phyloP scores from a whole-genome alignment of 345 rosid genomes.

The Aegle marmelos region DNA sequence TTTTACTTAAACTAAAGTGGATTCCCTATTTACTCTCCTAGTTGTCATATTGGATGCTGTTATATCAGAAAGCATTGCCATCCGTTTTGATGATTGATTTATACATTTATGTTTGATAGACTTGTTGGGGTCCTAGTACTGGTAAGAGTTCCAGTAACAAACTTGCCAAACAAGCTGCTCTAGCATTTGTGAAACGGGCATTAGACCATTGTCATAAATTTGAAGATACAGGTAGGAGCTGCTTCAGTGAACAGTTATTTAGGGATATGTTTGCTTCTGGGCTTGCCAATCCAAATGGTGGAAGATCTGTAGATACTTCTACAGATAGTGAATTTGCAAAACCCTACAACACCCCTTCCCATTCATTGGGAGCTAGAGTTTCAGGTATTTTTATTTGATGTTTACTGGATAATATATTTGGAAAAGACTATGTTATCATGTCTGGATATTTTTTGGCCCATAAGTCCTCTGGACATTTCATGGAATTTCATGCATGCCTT shows the following conservation, averaged over 20 bases:
- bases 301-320: constrained; percentile 36
- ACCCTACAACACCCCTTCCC: constrained; percentile 19
- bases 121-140: constrained; percentile 57
- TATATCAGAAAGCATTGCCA: neutral
- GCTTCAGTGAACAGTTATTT: constrained; percentile 75
- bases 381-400: constrained; percentile 32
- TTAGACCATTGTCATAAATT: constrained; percentile 63
- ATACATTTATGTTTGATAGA: constrained; percentile 34
- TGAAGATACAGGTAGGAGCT: constrained; percentile 81
- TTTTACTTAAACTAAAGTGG: neutral
- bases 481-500: constrained; percentile 6
- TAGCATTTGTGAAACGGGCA: constrained; percentile 72
- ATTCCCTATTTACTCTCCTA: neutral
- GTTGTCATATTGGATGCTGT: neutral
- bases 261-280: constrained; percentile 58
- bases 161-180: constrained; percentile 81
- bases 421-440: neutral
- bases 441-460: neutral
- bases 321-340: constrained; percentile 49
- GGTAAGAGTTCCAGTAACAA: constrained; percentile 79
- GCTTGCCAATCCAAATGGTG: constrained; percentile 32
- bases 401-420: constrained; percentile 1
- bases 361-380: constrained; percentile 36
- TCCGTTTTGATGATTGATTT: constrained; percentile 14
- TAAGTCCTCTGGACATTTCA: neutral